Percentiles rank a stretch among this genome's conserved stretches.
Conservation (phyloP, 768 basidiomycete species). For the Tubosaeta sp. region DNA sequence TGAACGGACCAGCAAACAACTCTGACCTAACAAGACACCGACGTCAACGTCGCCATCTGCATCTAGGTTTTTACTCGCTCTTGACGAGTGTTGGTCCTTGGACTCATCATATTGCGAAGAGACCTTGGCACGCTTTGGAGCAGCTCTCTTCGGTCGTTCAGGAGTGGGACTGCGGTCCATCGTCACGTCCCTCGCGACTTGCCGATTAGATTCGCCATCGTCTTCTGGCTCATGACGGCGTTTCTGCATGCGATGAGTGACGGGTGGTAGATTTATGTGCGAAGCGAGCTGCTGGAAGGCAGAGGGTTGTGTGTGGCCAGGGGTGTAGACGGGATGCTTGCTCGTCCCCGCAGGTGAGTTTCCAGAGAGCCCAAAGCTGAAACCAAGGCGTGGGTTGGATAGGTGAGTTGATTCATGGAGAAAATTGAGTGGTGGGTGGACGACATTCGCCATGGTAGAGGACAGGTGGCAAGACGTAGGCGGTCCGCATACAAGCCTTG, state of each 20-base stretch:
- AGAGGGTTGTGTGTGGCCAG: conserved; percentile 38
- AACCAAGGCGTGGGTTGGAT: conserved; percentile 62
- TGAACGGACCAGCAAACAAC: not conserved
- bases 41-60: conserved; percentile 56
- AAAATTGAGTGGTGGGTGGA: conserved; percentile 63
- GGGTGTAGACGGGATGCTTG: conserved; percentile 44
- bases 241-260: conserved; percentile 49
- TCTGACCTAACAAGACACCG: conserved; percentile 74
- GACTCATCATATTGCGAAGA: conserved; percentile 21
- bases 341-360: conserved; percentile 40
- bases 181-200: conserved; percentile 49
- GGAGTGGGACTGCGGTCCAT: conserved; percentile 88
- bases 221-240: conserved; percentile 68
- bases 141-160: conserved; percentile 65
- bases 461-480: conserved; percentile 17
- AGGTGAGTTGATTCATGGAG: conserved; percentile 55
- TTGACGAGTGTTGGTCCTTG: conserved; percentile 41
- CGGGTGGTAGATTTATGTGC: conserved; percentile 40
- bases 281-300: conserved; percentile 56
- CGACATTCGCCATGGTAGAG: conserved; percentile 67
- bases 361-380: conserved; percentile 62
- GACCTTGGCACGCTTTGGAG: conserved; percentile 57
- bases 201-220: conserved; percentile 43
- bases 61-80: conserved; percentile 44
- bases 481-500: conserved; percentile 9